phyloP scores from a whole-genome alignment of 208 protist genomes.

The Wallacemonas rigidus region DNA sequence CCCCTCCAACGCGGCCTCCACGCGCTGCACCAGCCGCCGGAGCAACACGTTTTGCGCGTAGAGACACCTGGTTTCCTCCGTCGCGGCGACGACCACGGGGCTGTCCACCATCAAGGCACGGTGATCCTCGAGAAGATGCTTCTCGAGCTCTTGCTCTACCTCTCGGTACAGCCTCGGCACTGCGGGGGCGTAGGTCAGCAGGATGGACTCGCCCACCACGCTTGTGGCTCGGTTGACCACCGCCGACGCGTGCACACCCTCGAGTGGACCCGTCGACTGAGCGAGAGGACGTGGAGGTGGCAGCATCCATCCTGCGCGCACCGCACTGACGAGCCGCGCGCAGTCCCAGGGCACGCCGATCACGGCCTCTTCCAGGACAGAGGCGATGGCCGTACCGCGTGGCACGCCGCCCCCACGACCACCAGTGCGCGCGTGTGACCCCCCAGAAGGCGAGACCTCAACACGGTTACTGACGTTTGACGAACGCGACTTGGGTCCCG shows the following conservation, averaged over 20 bases:
- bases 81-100: slow-evolving; percentile 23
- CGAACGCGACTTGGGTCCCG: too few relatives aligned
- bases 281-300: slow-evolving; percentile 31
- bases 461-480: too few relatives aligned
- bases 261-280: slow-evolving; percentile 1
- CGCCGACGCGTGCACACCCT: slow-evolving; percentile 22
- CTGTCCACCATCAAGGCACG: slow-evolving; percentile 62
- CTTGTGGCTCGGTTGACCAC: slow-evolving; percentile 60
- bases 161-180: slow-evolving; percentile 52
- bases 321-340: slow-evolving; percentile 40
- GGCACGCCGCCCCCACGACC: slow-evolving; percentile 1
- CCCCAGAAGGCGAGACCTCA: too few relatives aligned
- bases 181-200: slow-evolving; percentile 48
- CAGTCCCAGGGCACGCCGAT: slow-evolving; percentile 35
- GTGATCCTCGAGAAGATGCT: slow-evolving; percentile 67
- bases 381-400: slow-evolving; percentile 25
- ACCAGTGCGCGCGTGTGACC: too few relatives aligned
- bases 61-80: slow-evolving; percentile 36
- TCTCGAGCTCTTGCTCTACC: slow-evolving; percentile 75
- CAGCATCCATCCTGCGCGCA: slow-evolving; percentile 61
- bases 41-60: slow-evolving; percentile 69
- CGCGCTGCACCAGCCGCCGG: slow-evolving; percentile 37
- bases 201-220: slow-evolving; percentile 50
- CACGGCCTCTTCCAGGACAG: slow-evolving; percentile 21
- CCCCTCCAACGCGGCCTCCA: slow-evolving; percentile 35